Conservation (phyloP, 768 basidiomycete genomes). For the Leccinum truebloodii region DNA sequence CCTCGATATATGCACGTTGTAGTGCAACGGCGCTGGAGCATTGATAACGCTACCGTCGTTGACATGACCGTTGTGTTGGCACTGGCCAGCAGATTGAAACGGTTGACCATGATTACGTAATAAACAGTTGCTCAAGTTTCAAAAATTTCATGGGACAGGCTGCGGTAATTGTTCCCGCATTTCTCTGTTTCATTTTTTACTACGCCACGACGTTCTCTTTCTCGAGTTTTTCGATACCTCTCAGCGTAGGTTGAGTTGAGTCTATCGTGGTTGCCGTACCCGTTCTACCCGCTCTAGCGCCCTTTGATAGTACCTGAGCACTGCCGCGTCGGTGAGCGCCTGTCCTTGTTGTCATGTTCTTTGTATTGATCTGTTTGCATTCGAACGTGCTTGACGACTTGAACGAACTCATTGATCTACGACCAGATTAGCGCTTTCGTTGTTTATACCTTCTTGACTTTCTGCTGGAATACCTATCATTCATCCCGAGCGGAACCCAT, state of each 20-base stretch:
- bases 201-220: neutral
- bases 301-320: neutral
- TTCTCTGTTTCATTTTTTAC: neutral
- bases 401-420: constrained; percentile 18
- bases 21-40: neutral
- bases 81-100: neutral
- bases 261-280: neutral
- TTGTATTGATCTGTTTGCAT: constrained; percentile 37
- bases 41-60: neutral
- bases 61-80: neutral
- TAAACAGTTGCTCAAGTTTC: neutral
- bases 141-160: neutral
- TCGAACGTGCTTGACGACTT: constrained; percentile 31
- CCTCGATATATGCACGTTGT: neutral
- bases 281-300: neutral
- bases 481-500: constrained; percentile 7
- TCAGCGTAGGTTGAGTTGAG: neutral
- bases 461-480: constrained; percentile 16
- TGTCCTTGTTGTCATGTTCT: constrained; percentile 15
- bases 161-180: neutral
- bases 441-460: constrained; percentile 22
- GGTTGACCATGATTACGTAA: constrained; percentile 6
- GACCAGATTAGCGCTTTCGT: constrained; percentile 19
- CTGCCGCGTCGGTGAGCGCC: constrained; percentile 21
- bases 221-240: neutral